These are phyloP conservation scores for Thermochaetoides dissita DNA, from an alignment of 2,329 filamentous ascomycete genomes.

Conservation along the genomic window DNA sequence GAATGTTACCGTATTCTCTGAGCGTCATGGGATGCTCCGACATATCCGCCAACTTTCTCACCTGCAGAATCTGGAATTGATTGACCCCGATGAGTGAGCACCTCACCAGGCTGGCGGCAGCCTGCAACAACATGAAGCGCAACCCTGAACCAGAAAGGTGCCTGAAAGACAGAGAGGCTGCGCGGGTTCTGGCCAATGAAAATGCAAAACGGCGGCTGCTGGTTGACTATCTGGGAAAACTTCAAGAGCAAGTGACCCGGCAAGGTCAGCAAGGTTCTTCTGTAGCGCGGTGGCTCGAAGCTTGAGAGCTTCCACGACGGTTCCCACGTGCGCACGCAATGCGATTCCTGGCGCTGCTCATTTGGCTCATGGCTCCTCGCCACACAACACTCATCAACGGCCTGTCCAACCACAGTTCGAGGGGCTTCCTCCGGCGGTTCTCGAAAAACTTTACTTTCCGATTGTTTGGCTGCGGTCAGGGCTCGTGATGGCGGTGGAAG, in stretches of 20 bases:
- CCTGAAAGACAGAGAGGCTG: constrained; percentile 1
- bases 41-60: too few relatives aligned
- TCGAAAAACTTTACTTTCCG: constrained; percentile 1
- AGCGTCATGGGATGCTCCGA: too few relatives aligned
- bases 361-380: too few relatives aligned
- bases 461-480: background rate
- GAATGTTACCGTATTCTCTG: constrained; percentile 16
- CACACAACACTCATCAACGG: constrained; percentile 8
- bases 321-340: background rate
- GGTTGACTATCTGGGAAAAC: constrained; percentile 3
- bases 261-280: constrained; percentile 2
- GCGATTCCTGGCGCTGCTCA: too few relatives aligned
- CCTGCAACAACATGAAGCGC: background rate
- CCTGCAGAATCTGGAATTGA: too few relatives aligned
- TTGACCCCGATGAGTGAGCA: too few relatives aligned
- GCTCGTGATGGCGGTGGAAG: background rate
- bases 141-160: too few relatives aligned
- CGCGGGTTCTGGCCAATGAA: constrained; percentile 7
- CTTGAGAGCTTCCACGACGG: background rate
- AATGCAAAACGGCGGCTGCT: background rate
- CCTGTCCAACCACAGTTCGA: constrained; percentile 1
- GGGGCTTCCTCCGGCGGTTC: background rate
- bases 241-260: background rate
- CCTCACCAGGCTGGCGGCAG: constrained; percentile 1
- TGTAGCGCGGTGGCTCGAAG: constrained; percentile 8